A percentile compares a stretch with the other conserved stretches of the same genome.
Evolutionary conservation across 2,329 filamentous ascomycete species (phyloP).

Genomic region (Elsinoe fawcettii): DNA sequence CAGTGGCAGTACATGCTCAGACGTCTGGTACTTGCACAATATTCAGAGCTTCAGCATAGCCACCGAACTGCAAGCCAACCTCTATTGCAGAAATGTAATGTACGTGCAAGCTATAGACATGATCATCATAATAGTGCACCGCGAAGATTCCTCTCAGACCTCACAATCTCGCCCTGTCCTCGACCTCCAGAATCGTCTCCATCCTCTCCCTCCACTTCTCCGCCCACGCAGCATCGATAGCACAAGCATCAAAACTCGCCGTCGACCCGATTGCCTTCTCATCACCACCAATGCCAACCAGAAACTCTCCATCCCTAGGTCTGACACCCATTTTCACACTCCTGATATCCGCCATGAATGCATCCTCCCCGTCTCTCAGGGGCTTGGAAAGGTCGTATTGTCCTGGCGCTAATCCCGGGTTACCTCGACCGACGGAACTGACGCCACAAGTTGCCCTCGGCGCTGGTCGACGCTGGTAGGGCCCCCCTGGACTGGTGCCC

Average conservation of each 20-base stretch:
- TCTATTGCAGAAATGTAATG: too few species aligned
- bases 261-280: constrained; percentile 33
- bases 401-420: constrained; percentile 27
- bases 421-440: constrained; percentile 35
- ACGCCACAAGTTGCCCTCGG: constrained; percentile 39
- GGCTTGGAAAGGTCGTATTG: constrained; percentile 23
- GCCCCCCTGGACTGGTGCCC: constrained; percentile 33
- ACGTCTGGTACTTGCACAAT: too few species aligned
- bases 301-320: constrained; percentile 40
- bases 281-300: constrained; percentile 35
- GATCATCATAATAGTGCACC: too few species aligned
- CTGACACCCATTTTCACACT: constrained; percentile 34
- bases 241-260: constrained; percentile 34
- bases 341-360: constrained; percentile 36
- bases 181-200: constrained; percentile 9
- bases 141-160: background rate
- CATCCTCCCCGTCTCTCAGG: constrained; percentile 22
- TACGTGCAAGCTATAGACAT: background rate
- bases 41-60: too few species aligned
- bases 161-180: constrained; percentile 1
- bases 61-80: too few species aligned
- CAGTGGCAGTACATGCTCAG: too few species aligned
- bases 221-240: constrained; percentile 14
- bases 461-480: constrained; percentile 27
- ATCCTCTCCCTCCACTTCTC: constrained; percentile 13